phyloP scores from a whole-genome alignment of 352 stramenopile species.

The Phytophthora idaei region DNA sequence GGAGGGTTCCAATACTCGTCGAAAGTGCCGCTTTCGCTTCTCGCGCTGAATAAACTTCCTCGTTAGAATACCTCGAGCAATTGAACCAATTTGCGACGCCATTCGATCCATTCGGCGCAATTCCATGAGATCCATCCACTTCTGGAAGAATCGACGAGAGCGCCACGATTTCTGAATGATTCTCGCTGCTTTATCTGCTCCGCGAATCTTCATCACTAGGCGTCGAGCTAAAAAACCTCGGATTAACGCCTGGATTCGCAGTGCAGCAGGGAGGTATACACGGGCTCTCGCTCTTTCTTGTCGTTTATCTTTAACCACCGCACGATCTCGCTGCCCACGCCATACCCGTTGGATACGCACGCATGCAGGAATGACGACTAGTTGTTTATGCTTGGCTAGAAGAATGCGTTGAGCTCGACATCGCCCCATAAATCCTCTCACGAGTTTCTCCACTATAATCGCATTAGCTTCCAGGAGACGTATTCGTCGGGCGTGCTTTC shows the following conservation, averaged over 20 bases:
- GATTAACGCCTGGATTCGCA: conserved; percentile 55
- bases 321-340: conserved; percentile 49
- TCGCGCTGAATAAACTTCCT: conserved; percentile 64
- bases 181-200: conserved; percentile 33
- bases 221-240: conserved; percentile 63
- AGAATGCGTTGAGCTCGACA: conserved; percentile 49
- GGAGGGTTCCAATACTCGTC: conserved; percentile 52
- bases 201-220: conserved; percentile 36
- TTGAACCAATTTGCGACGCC: conserved; percentile 64
- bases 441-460: conserved; percentile 53
- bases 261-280: conserved; percentile 56
- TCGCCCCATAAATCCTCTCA: conserved; percentile 65
- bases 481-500: conserved; percentile 50
- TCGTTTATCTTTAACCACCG: conserved; percentile 36
- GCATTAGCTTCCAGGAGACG: conserved; percentile 50
- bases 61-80: conserved; percentile 63
- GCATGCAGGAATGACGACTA: conserved; percentile 52
- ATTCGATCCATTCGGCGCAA: conserved; percentile 54
- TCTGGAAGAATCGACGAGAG: conserved; percentile 44
- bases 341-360: conserved; percentile 61
- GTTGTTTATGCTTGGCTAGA: conserved; percentile 45
- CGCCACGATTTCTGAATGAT: conserved; percentile 65
- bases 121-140: conserved; percentile 60
- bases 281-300: conserved; percentile 30
- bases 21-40: conserved; percentile 45